Percentiles rank a stretch among this genome's conserved stretches.
Evolutionary conservation across 148 eudicot species (phyloP).

Genomic region (Dianthus caryophyllus): DNA sequence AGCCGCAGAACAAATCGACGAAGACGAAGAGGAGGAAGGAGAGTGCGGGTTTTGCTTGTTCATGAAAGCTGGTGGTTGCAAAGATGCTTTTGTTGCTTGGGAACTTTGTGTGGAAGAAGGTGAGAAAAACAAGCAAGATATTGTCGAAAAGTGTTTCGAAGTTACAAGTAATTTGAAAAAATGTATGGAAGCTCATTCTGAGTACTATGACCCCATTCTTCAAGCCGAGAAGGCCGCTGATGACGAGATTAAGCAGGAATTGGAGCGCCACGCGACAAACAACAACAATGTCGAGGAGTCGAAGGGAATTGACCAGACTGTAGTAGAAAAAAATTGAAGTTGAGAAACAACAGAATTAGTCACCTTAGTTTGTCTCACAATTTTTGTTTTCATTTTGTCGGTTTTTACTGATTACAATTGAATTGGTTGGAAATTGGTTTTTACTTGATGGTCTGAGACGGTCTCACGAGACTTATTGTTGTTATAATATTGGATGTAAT

Average conservation of each 20-base stretch:
- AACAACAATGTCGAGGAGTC: conserved; percentile 7
- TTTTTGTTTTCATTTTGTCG: not conserved
- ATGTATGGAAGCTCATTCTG: conserved; percentile 57
- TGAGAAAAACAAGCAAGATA: conserved; percentile 42
- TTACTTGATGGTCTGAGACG: too few species aligned
- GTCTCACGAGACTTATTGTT: too few species aligned
- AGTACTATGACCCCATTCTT: conserved; percentile 44
- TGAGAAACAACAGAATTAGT: conserved; percentile 14
- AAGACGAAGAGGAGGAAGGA: conserved; percentile 41
- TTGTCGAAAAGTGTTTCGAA: conserved; percentile 49
- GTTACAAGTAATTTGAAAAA: conserved; percentile 43
- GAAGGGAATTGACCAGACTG: conserved; percentile 18
- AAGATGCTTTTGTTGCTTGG: conserved; percentile 45
- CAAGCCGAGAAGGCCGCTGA: conserved; percentile 49
- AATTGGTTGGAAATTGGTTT: not conserved
- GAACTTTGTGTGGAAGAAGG: conserved; percentile 48
- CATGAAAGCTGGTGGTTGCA: conserved; percentile 69
- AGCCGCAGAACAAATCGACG: conserved; percentile 20
- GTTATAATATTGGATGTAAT: too few species aligned
- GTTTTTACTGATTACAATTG: not conserved
- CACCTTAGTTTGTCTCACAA: not conserved
- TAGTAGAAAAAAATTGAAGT: conserved; percentile 22
- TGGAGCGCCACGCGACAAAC: conserved; percentile 24
- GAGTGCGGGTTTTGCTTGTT: conserved; percentile 68
- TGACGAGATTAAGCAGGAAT: conserved; percentile 31